Conservation (phyloP, 1,284 basidiomycete species). For the Moesziomyces antarcticus region DNA sequence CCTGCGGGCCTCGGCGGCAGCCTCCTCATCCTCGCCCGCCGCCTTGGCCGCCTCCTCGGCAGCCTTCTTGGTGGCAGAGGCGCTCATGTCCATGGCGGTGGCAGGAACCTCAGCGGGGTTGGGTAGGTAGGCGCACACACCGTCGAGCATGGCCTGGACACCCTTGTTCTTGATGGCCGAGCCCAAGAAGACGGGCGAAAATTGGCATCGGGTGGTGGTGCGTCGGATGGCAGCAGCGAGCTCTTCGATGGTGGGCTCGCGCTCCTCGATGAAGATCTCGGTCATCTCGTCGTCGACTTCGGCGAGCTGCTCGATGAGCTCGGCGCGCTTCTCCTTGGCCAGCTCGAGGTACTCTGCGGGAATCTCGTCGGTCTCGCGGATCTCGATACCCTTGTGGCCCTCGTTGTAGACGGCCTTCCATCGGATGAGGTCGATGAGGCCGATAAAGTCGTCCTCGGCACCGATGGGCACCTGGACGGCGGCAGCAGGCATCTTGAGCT, state of each 20-base stretch:
- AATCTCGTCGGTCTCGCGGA: constrained; percentile 89
- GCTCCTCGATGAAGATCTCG: constrained; percentile 85
- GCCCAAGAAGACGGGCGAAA: constrained; percentile 96
- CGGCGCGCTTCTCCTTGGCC: constrained; percentile 70
- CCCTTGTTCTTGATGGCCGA: constrained; percentile 98
- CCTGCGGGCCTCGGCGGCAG: constrained; percentile 47
- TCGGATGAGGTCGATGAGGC: constrained; percentile 91
- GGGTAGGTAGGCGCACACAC: constrained; percentile 94
- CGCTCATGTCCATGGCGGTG: constrained; percentile 83
- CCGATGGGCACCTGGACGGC: constrained; percentile 98
- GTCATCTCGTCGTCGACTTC: constrained; percentile 95
- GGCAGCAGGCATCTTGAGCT: constrained; percentile 91
- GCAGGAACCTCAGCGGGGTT: constrained; percentile 84
- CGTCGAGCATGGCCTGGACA: constrained; percentile 93
- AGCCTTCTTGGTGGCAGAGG: constrained; percentile 69
- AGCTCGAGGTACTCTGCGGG: constrained; percentile 75
- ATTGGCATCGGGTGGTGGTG: constrained; percentile 86
- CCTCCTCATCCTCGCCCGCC: constrained; percentile 51
- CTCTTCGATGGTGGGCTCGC: constrained; percentile 71
- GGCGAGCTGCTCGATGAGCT: constrained; percentile 93
- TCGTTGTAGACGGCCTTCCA: constrained; percentile 96
- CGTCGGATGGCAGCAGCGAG: constrained; percentile 87
- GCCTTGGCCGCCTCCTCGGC: constrained; percentile 53
- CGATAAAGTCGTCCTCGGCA: constrained; percentile 84
- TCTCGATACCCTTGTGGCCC: constrained; percentile 87